phyloP scores from a whole-genome alignment of 2,329 filamentous ascomycete genomes.

The Cercospora beticola region DNA sequence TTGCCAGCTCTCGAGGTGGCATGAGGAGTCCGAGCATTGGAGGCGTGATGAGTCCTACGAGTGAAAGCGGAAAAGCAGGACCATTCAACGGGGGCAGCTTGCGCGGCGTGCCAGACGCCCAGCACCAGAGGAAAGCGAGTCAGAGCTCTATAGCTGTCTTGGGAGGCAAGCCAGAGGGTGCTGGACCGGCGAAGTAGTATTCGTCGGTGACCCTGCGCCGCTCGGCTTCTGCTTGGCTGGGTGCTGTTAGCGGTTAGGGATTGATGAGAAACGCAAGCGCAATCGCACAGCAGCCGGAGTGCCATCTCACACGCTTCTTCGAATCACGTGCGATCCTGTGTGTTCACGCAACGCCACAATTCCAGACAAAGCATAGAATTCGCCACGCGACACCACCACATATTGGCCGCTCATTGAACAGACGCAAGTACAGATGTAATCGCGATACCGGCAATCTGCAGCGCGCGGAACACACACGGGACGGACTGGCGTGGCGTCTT shows the following conservation, averaged over 20 bases:
- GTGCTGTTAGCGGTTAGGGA: background rate
- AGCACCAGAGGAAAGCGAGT: constrained; percentile 35
- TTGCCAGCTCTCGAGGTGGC: constrained; percentile 30
- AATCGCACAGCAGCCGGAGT: background rate
- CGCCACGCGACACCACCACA: background rate
- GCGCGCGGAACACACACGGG: background rate
- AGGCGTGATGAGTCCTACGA: constrained; percentile 28
- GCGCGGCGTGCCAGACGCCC: constrained; percentile 16
- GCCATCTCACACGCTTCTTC: background rate
- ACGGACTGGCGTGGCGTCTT: background rate
- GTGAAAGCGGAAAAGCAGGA: constrained; percentile 13
- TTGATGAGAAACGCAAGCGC: background rate
- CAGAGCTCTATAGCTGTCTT: constrained; percentile 6
- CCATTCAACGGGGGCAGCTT: constrained; percentile 4
- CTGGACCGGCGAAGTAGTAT: constrained; percentile 17
- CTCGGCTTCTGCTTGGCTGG: background rate
- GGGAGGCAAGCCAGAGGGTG: constrained; percentile 14
- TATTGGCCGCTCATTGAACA: background rate
- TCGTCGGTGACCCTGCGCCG: background rate
- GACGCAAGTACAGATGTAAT: background rate
- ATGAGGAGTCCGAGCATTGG: constrained; percentile 24
- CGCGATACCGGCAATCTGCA: background rate
- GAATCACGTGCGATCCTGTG: background rate
- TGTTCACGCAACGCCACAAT: background rate
- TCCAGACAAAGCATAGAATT: background rate